Evolutionary conservation across 2,329 filamentous ascomycete species (phyloP), one percentile per base, ranked within the genome.

Genomic region (Clonostachys rosea): DNA sequence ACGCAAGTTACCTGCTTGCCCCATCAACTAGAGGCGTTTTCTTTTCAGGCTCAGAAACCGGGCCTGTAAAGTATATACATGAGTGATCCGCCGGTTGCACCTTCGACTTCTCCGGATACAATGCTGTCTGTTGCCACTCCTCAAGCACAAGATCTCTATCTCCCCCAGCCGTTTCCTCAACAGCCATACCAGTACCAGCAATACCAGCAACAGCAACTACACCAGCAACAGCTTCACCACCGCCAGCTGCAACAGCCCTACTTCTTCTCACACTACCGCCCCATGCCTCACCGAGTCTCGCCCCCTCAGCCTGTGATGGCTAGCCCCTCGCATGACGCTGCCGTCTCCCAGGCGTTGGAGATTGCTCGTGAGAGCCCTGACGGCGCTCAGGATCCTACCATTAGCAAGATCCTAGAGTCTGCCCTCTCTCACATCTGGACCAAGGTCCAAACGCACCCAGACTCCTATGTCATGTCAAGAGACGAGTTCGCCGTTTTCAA

Each of bases 401-500:
- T 91, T 48, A 75, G 73, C 58, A 70, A 72, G 50, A 81, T 86
- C 48, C 81, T 95, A 37, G 84, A 91, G 60, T 64, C 64, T 44
- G 84, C 80, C 33, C 70, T 90, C 44, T 60, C 68, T 2, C 71
- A 78, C 52, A 79, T 91, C 52, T 92, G 88, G 87, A 62, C 60
- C 40, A 84, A 81, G 56, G 76, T 95, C 48, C 69, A 83, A 56
- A 71, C 73, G 5, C 71, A 84, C 34, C 87, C 87, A 2, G 68
- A 78, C 44, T 72, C 73, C n/a, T 95, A 92, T 65, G 66, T 94
- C 53, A 83, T 95, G 71, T 82, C 74, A 34, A 74, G 78, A 52
- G 83, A 89, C 65, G 89, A 95, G 67, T 95, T 94, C 59, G 82
- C 87, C 47, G 76, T 95, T 50, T 91, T 95, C 79, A 95, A 94